Evolutionary conservation across 306 rosid species (phyloP).

Genomic region (Trichosanthes truncata): DNA sequence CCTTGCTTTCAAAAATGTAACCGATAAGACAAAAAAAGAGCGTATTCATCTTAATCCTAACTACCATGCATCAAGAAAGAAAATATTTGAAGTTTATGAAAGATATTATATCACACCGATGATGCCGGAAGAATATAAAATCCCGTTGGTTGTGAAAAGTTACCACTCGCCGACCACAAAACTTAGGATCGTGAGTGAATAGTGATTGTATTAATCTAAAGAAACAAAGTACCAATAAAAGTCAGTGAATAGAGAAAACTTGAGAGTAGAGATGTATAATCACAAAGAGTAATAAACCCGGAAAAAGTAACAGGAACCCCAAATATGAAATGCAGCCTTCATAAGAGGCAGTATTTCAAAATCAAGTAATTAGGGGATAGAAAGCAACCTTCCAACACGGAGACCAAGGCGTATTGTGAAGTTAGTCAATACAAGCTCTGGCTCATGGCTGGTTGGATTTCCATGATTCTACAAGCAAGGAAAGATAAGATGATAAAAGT

Average conservation of each 20-base stretch:
- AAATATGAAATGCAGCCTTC: not conserved
- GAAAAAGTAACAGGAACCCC: not conserved
- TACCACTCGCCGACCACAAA: slow-evolving; percentile 77
- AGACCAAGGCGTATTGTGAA: slow-evolving; percentile 76
- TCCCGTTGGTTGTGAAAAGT: slow-evolving; percentile 96
- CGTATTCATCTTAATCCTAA: slow-evolving; percentile 15
- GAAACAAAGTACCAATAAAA: slow-evolving; percentile 16
- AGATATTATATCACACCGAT: slow-evolving; percentile 38
- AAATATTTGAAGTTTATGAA: not conserved
- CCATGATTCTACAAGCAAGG: slow-evolving; percentile 73
- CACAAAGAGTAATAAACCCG: not conserved
- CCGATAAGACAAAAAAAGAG: slow-evolving; percentile 24
- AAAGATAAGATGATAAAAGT: not conserved
- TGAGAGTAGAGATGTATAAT: slow-evolving; percentile 10
- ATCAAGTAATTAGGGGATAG: not conserved
- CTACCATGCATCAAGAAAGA: not conserved
- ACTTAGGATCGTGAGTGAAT: slow-evolving; percentile 84
- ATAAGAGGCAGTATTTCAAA: not conserved
- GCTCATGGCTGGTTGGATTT: slow-evolving; percentile 75
- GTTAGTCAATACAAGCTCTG: slow-evolving; percentile 78
- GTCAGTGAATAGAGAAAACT: not conserved
- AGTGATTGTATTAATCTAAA: slow-evolving; percentile 69
- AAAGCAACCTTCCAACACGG: slow-evolving; percentile 75
- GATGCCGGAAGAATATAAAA: slow-evolving; percentile 87
- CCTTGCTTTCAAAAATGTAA: slow-evolving; percentile 78